A percentile compares a stretch with the other conserved stretches of the same genome.
Conservation (phyloP, 2,329 filamentous ascomycete species). For the Hypoxylon rubiginosum region DNA sequence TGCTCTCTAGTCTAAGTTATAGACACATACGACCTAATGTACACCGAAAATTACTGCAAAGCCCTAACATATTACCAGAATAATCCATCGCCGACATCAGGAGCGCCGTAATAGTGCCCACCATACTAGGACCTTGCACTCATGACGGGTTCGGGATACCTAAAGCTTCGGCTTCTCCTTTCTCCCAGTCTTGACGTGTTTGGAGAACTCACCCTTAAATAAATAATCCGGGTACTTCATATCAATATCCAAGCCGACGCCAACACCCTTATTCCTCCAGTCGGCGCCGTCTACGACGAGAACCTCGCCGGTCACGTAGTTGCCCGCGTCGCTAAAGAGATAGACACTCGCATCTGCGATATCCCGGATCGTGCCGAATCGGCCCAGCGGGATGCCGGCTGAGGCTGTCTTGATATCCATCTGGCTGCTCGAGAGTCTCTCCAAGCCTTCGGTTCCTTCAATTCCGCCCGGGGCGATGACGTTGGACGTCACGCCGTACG, state of each 20-base stretch:
- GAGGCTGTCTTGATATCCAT: conserved; percentile 52
- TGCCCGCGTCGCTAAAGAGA: conserved; percentile 86
- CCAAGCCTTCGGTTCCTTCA: conserved; percentile 84
- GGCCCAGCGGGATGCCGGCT: conserved; percentile 76
- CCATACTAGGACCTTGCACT: neutral
- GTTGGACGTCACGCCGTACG: conserved; percentile 87
- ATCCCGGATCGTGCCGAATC: conserved; percentile 84
- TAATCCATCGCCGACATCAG: neutral
- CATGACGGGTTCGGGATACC: neutral
- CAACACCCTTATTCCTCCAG: conserved; percentile 65
- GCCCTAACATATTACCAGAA: neutral
- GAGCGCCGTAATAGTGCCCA: neutral
- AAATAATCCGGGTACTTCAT: conserved; percentile 69
- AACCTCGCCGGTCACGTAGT: conserved; percentile 86
- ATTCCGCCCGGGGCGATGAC: conserved; percentile 91
- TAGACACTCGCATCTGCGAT: conserved; percentile 94
- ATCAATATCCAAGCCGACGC: conserved; percentile 61
- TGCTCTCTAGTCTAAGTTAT: neutral
- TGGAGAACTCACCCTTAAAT: conserved; percentile 56
- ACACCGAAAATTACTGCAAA: neutral
- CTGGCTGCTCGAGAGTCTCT: conserved; percentile 66
- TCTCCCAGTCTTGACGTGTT: conserved; percentile 56
- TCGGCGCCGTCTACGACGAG: conserved; percentile 79
- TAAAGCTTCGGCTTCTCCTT: conserved; percentile 59
- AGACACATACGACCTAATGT: neutral